Conservation (phyloP, 495 filamentous ascomycete genomes). For the Podospora fimiseda region DNA sequence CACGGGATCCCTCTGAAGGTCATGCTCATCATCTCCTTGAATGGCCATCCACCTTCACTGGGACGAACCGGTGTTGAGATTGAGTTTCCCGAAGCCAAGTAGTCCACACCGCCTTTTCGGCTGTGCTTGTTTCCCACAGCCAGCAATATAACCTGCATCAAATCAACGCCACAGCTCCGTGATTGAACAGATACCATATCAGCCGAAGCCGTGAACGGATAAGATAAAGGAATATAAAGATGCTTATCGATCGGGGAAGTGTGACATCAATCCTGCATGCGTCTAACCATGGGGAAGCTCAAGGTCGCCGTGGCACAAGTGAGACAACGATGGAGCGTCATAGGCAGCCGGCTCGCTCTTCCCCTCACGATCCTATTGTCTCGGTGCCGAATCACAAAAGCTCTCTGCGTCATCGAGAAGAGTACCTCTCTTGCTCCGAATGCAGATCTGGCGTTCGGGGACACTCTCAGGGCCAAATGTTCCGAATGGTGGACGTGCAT, state of each 20-base stretch:
- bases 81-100: not conserved
- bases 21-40: not conserved
- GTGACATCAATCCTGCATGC: not conserved
- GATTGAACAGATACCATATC: not conserved
- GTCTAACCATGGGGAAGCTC: not conserved
- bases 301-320: not conserved
- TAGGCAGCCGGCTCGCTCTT: too few species aligned
- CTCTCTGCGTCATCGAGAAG: too few species aligned
- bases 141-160: constrained; percentile 3
- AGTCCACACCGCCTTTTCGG: constrained; percentile 3
- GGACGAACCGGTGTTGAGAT: not conserved
- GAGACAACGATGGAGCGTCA: too few species aligned
- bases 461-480: not conserved
- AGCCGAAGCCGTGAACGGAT: not conserved
- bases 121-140: not conserved
- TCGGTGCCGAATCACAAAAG: too few species aligned
- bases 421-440: not conserved
- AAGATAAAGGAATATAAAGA: not conserved
- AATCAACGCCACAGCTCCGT: constrained; percentile 3
- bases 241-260: not conserved
- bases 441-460: not conserved
- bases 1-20: not conserved
- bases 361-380: too few species aligned
- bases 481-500: not conserved
- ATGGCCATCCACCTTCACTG: not conserved